Evolutionary conservation across 768 basidiomycete species (phyloP).

Genomic region (Boletellus ananas): DNA sequence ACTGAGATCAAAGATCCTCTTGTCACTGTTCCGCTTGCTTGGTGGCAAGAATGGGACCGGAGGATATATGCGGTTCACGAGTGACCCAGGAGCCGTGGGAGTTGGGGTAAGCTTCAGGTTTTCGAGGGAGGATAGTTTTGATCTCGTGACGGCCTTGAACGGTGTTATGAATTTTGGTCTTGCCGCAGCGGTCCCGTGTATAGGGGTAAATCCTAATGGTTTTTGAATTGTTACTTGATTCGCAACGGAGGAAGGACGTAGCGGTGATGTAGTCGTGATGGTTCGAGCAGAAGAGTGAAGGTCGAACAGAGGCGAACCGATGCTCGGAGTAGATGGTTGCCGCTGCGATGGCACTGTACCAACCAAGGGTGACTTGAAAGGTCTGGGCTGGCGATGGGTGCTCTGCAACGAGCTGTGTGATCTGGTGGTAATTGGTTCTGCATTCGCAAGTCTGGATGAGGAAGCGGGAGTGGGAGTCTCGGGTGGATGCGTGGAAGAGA

Average conservation of each 20-base stretch:
- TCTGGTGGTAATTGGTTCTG: conserved; percentile 9
- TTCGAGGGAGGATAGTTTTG: conserved; percentile 1
- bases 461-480: conserved; percentile 39
- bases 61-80: conserved; percentile 22
- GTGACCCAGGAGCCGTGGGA: background rate
- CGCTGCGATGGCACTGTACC: conserved; percentile 10
- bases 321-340: conserved; percentile 30
- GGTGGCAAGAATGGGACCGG: conserved; percentile 5
- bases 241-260: conserved; percentile 31
- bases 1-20: conserved; percentile 42
- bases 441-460: conserved; percentile 25
- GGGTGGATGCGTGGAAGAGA: conserved; percentile 28
- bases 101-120: background rate
- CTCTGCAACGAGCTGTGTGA: conserved; percentile 10
- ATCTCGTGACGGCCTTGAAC: conserved; percentile 53
- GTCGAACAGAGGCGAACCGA: conserved; percentile 15
- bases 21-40: conserved; percentile 6
- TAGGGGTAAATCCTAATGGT: conserved; percentile 24
- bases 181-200: conserved; percentile 29
- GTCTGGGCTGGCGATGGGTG: conserved; percentile 25
- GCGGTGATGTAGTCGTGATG: conserved; percentile 27
- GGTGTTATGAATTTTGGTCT: conserved; percentile 53
- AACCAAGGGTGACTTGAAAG: conserved; percentile 49
- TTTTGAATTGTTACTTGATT: conserved; percentile 15
- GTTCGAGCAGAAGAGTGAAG: conserved; percentile 7